Evolutionary conservation across 1,284 basidiomycete genomes (phyloP).

Genomic region (Malassezia restricta): DNA sequence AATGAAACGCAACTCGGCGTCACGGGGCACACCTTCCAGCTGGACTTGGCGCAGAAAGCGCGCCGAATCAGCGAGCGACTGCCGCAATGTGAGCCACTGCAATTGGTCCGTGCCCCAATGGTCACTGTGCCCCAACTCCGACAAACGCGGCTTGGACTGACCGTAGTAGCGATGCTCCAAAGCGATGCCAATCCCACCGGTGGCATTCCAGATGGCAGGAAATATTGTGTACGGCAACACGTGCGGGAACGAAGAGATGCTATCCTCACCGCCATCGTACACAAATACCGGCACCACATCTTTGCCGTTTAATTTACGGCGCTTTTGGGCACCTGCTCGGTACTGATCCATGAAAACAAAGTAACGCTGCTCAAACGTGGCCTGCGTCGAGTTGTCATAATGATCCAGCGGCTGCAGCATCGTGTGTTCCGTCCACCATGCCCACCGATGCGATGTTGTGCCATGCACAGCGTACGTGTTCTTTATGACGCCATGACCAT

Average conservation of each 20-base stretch:
- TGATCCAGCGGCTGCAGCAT: conserved; percentile 79
- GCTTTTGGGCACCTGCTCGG: conserved; percentile 59
- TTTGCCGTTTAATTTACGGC: conserved; percentile 51
- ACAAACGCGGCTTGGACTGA: conserved; percentile 62
- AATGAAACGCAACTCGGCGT: conserved; percentile 57
- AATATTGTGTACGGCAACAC: conserved; percentile 57
- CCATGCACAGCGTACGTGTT: no score
- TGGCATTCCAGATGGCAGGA: conserved; percentile 68
- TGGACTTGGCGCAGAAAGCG: conserved; percentile 73
- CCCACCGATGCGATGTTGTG: conserved; percentile 15
- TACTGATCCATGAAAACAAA: conserved; percentile 82
- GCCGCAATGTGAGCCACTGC: conserved; percentile 73
- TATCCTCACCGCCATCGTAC: conserved; percentile 46
- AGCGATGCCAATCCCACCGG: conserved; percentile 69
- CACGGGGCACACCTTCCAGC: conserved; percentile 59
- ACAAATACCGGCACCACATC: conserved; percentile 39
- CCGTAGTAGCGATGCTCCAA: conserved; percentile 59
- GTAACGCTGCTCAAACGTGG: conserved; percentile 55
- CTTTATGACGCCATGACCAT: no score
- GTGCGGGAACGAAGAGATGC: conserved; percentile 27
- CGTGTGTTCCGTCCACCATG: not conserved
- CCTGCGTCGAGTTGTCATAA: conserved; percentile 37
- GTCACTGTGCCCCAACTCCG: conserved; percentile 56
- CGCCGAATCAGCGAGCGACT: conserved; percentile 81
- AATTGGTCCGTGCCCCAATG: conserved; percentile 48